These are phyloP conservation scores for Colletotrichum sp. DNA, from an alignment of 2,329 filamentous ascomycete species.

Conservation along the genomic window DNA sequence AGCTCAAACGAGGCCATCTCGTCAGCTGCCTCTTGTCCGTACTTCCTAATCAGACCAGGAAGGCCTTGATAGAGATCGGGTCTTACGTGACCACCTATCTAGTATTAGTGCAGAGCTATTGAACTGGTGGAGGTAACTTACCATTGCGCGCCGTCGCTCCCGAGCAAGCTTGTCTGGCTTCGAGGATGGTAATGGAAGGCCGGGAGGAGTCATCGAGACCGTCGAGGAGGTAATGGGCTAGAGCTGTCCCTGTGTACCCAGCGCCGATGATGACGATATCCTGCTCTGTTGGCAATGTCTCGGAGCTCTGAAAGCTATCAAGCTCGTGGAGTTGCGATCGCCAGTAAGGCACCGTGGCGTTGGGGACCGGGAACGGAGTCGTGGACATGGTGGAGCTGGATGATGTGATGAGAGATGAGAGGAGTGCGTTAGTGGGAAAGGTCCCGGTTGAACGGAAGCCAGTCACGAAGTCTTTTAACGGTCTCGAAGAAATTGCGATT, in stretches of 20 bases:
- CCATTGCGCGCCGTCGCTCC: constrained; percentile 20
- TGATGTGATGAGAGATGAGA: background rate
- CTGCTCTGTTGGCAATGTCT: constrained; percentile 5
- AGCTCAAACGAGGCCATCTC: constrained; percentile 27
- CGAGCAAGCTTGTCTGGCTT: constrained; percentile 20
- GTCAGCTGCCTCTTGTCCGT: constrained; percentile 25
- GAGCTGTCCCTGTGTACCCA: constrained; percentile 10
- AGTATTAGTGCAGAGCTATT: background rate
- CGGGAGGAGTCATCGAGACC: background rate
- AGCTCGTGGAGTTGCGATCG: constrained; percentile 9
- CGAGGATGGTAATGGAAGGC: constrained; percentile 13
- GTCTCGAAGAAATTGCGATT: background rate
- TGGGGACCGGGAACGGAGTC: background rate
- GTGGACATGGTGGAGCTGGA: background rate
- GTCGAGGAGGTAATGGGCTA: constrained; percentile 4
- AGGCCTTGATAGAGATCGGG: constrained; percentile 14
- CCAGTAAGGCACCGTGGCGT: constrained; percentile 13
- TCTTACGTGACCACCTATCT: constrained; percentile 15
- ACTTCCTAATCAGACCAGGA: background rate
- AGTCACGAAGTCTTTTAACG: background rate
- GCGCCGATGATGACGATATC: constrained; percentile 22
- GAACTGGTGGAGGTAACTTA: background rate
- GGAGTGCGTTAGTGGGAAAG: background rate
- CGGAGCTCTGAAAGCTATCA: constrained; percentile 16
- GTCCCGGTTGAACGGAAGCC: background rate